A percentile compares a stretch with the other conserved stretches of the same genome.
phyloP scores from a whole-genome alignment of 192 early-diverging fungal species.

The Linnemannia schmuckeri region DNA sequence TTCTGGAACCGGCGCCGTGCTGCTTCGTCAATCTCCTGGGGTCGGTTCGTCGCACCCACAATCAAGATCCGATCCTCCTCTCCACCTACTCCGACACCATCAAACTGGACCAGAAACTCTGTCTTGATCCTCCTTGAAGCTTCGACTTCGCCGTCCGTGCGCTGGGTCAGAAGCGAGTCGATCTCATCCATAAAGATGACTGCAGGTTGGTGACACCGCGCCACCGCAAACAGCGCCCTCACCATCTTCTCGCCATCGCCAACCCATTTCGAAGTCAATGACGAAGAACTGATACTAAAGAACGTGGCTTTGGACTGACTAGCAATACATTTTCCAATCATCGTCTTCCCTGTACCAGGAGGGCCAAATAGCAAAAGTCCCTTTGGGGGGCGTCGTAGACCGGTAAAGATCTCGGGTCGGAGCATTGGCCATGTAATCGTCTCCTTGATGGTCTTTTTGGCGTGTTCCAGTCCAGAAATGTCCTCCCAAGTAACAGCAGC shows the following conservation, averaged over 20 bases:
- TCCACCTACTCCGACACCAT: constrained; percentile 79
- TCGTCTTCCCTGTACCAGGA: constrained; percentile 89
- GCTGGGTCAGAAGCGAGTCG: constrained; percentile 89
- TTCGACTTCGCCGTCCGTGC: constrained; percentile 91
- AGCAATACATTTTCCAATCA: constrained; percentile 93
- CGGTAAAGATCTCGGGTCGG: constrained; percentile 85
- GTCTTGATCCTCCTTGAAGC: constrained; percentile 93
- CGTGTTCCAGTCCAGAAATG: constrained; percentile 87
- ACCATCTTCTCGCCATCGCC: constrained; percentile 97
- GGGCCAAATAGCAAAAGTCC: constrained; percentile 91
- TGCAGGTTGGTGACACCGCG: constrained; percentile 85
- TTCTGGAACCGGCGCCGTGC: constrained; percentile 80
- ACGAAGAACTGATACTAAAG: constrained; percentile 91
- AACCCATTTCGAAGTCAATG: constrained; percentile 95
- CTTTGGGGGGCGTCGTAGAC: constrained; percentile 85
- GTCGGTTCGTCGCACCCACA: constrained; percentile 77
- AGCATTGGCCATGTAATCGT: constrained; percentile 87
- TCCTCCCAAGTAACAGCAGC: constrained; percentile 83
- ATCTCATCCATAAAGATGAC: constrained; percentile 97
- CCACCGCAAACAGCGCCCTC: constrained; percentile 92
- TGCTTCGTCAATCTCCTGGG: constrained; percentile 95
- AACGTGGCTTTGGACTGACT: constrained; percentile 89
- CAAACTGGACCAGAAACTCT: constrained; percentile 91
- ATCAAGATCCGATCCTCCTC: constrained; percentile 86
- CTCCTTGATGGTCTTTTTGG: constrained; percentile 84